Conservation (phyloP, 495 filamentous ascomycete species). For the Podospora pseudoanserina region DNA sequence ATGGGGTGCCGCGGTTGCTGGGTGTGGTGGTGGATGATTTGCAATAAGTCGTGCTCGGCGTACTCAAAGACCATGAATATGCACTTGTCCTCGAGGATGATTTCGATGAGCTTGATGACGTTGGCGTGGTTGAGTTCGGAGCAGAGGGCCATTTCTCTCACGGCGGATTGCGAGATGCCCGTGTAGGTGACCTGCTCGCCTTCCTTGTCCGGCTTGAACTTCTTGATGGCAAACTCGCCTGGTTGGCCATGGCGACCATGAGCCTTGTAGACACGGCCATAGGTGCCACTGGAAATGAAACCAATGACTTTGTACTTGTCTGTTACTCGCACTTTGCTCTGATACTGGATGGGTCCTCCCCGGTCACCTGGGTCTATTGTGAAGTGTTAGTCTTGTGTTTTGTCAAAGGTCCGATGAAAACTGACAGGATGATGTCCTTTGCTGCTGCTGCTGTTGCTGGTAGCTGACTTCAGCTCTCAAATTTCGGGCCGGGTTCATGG, state of each 20-base stretch:
- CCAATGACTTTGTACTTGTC: constrained; percentile 94
- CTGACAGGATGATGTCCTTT: constrained; percentile 2
- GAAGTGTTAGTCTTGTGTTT: constrained; percentile 21
- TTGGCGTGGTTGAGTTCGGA: constrained; percentile 87
- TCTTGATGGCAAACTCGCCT: constrained; percentile 95
- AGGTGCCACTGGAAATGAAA: constrained; percentile 98
- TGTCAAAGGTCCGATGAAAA: not conserved
- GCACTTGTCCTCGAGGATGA: constrained; percentile 96
- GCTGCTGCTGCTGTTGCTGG: constrained; percentile 15
- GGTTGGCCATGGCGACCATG: constrained; percentile 63
- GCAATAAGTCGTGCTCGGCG: constrained; percentile 92
- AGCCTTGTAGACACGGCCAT: constrained; percentile 97
- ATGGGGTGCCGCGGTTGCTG: constrained; percentile 83
- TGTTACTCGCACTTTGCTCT: constrained; percentile 81
- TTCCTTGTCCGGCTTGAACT: constrained; percentile 99
- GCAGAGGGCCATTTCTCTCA: constrained; percentile 98
- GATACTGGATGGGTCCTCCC: constrained; percentile 55
- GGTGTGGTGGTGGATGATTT: constrained; percentile 98
- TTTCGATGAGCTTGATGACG: constrained; percentile 88
- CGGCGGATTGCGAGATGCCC: constrained; percentile 94
- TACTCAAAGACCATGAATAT: constrained; percentile 99
- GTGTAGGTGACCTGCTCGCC: constrained; percentile 92
- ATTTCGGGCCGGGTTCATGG: constrained; percentile 28
- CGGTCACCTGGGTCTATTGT: constrained; percentile 46
- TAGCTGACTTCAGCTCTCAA: constrained; percentile 24